A percentile compares a stretch with the other conserved stretches of the same genome.
Conservation (phyloP, 345 rosid genomes). For the Clausena lansium region DNA sequence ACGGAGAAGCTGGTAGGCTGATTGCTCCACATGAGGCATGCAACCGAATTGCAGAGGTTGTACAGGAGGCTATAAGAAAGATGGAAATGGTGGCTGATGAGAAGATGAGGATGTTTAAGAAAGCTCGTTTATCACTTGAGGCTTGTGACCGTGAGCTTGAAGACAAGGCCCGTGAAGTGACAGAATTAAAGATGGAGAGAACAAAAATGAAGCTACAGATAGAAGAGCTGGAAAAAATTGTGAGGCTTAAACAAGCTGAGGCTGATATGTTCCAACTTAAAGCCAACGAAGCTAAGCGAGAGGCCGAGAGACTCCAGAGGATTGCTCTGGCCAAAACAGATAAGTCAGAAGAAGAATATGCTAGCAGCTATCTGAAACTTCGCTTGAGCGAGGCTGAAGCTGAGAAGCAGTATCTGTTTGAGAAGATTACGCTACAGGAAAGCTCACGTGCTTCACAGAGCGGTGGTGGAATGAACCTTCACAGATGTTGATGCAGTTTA, state of each 20-base stretch:
- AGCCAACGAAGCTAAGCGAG: slow-evolving; percentile 90
- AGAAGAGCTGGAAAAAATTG: slow-evolving; percentile 89
- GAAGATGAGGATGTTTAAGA: slow-evolving; percentile 90
- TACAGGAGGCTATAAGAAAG: slow-evolving; percentile 88
- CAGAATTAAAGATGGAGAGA: slow-evolving; percentile 73
- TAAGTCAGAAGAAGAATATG: slow-evolving; percentile 93
- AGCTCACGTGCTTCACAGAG: slow-evolving; percentile 58
- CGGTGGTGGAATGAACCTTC: slow-evolving; percentile 67
- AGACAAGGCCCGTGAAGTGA: slow-evolving; percentile 85
- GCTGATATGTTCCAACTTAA: slow-evolving; percentile 98
- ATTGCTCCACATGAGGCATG: slow-evolving; percentile 97
- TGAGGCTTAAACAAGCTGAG: slow-evolving; percentile 92
- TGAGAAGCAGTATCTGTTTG: slow-evolving; percentile 89
- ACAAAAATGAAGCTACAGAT: slow-evolving; percentile 80
- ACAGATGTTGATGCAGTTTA: slow-evolving; percentile 60
- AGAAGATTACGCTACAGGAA: slow-evolving; percentile 90
- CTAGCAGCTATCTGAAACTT: slow-evolving; percentile 76
- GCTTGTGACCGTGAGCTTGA: slow-evolving; percentile 86
- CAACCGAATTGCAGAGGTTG: slow-evolving; percentile 91
- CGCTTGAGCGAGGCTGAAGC: slow-evolving; percentile 98
- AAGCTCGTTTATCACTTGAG: slow-evolving; percentile 72
- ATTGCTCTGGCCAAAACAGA: slow-evolving; percentile 86
- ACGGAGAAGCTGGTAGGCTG: slow-evolving; percentile 70
- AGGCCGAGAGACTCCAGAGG: slow-evolving; percentile 87
- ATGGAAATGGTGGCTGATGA: slow-evolving; percentile 99